Base-by-base conservation (phyloP, 192 early-diverging fungal species). In the Umbelopsis sp. region DNA sequence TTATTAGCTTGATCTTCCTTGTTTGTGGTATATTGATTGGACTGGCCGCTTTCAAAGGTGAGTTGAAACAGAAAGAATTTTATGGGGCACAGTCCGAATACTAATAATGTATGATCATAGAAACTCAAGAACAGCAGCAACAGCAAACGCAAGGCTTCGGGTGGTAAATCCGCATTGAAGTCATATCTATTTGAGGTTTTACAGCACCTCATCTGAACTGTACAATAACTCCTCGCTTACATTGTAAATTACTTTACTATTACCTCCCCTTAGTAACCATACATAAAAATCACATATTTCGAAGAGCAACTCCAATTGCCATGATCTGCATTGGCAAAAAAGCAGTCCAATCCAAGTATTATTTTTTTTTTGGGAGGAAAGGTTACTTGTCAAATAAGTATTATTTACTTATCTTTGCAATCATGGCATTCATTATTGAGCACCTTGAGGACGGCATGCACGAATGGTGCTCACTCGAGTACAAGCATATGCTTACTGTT, bases 1-100 rank as follows among this genome's bases (percentile, higher is more conserved):
- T 97, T 15, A 84, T 98, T 46, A 91, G 93, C 46, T 49, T 98
- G 13, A 73, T 90, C 3, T 97, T 99, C 66, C 76, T 99, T 18
- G 85, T 87, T 9, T 82, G 79, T 25, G 93, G 92, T 21, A 88
- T 99, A 23, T 72, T 96, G 1, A 88, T 84, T 18, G 97, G 94
- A 2, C 65, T 99, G 15, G 85, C 86, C 7, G 91, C 88, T 20
- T 93, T 98, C 73, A 98, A 95, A 73, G 71, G 77, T 78, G 71
- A 66, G 23, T 25, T 5, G 69, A 67, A 78, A 46, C 71, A 78
- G 18, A 16, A 6, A 21, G 8, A 21, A n/a, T 52, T n/a, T 46
- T 7, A 23, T 12, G 10, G 9, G 22, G 22, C 18, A 47, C 3
- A 46, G n/a, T 33, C 13, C 44, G 52, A 55, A 41, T 21, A 1